Evolutionary conservation across 768 basidiomycete species (phyloP), one percentile per base, ranked within the genome.

Genomic region (Auricularia sp.): DNA sequence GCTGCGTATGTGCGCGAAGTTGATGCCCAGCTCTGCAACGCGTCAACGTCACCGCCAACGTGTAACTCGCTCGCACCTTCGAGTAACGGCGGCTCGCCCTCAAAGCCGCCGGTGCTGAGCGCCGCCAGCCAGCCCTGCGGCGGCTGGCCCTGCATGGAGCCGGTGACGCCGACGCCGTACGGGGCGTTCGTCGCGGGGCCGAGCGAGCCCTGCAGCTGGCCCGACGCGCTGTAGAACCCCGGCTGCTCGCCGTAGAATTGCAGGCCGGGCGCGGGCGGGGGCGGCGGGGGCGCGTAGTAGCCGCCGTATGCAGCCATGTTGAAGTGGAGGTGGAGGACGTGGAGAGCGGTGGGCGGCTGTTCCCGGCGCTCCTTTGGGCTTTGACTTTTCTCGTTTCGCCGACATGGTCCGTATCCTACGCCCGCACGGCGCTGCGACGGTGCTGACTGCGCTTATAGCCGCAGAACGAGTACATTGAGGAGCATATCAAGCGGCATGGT

Each of bases 381-480:
- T 59, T 11, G 16, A 12, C 29, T 35, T 59, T 59, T 35, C 56
- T 33, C 56, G 14, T 7, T 18, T 29, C 34, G 29, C 29, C 51
- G 56, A 7, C 56, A 59, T 59, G 56, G 56, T 54, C 18, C 29
- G 29, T 59, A 23, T 29, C 2, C 56, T 14, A 18, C 56, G 33
- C 14, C 4, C 11, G 6, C 10, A 1, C 16, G 11, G 14, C 14
- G 11, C 7, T 29, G 29, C 56, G 2, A 4, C 34, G 47, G 56
- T 10, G 23, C 56, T 59, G 56, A 59, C 56, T 11, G 7, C 29
- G 7, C 8, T 10, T 47, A 70, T 73, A 63, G 71, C 65, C 65
- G 64, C 68, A 99, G 92, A 98, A 98, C 82, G 95, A 98, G 75
- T 98, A 98, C 76, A 98, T 99, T 76, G 96, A 98, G 76, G 96